Base-by-base conservation (phyloP, 2,329 filamentous ascomycete genomes). In the Macrophomina phaseolina region DNA sequence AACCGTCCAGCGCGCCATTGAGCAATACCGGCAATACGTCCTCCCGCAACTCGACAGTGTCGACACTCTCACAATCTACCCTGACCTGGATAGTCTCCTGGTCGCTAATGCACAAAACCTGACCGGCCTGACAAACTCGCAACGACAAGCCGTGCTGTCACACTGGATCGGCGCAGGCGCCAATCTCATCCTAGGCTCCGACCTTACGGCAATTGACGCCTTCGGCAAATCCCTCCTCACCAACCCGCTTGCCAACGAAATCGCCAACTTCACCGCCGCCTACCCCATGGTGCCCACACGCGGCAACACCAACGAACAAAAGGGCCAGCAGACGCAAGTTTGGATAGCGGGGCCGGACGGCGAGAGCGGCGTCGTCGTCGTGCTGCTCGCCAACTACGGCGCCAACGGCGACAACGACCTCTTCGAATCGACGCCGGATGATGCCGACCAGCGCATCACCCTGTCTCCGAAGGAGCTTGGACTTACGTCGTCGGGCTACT, bases 161-260 rank as follows among this genome's bases (percentile, higher is more conserved):
- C 74, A 76, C 66, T 76, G 74, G 74, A 64, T 75, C 40, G 73
- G 73, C n/a, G 74, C 74, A 0, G 72, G 67, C 6, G 71, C 74
- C 2, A 75, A 74, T 45, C 69, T 76, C 11, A 73, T 75, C 38
- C 55, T 72, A 12, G 74, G 74, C 32, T 72, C 71, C 12, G 73
- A 76, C 48, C 34, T 75, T 14, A 73, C 70, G 4, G 67, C 70
- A 12, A 46, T 70, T 11, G 65, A 46, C 28, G 16, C 9, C n/a
- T 34, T 45, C n/a, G 56, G 55, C n/a, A 45, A 16, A 5, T 32
- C 71, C 18, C 68, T 76, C 1, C 63, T 75, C 12, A 71, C 70
- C 4, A 68, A 69, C 42, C 6, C 65, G 8, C 53, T 67, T 32
- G 68, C 71, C 11, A 61, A 73, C 28, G 66, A 65, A 4, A 53